Conservation (phyloP, 2,329 filamentous ascomycete genomes). For the Neonectria faginata region DNA sequence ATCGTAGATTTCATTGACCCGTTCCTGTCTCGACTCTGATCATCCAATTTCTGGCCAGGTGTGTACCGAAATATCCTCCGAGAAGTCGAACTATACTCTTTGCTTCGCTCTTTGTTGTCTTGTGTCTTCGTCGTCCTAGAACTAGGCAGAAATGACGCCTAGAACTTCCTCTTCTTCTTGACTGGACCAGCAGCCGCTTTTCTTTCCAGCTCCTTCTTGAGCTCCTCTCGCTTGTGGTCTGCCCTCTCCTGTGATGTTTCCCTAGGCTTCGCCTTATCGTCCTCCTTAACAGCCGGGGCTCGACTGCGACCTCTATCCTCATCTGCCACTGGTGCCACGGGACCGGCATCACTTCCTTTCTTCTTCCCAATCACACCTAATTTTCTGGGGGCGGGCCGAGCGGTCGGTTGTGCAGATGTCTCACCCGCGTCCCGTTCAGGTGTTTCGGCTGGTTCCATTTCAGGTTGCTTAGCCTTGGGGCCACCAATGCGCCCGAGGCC, state of each 20-base stretch:
- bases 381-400: constrained; percentile 38
- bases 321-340: constrained; percentile 19
- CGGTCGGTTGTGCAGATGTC: constrained; percentile 17
- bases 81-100: not conserved
- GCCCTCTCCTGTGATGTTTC: constrained; percentile 61
- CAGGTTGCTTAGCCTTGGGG: constrained; percentile 35
- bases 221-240: constrained; percentile 63
- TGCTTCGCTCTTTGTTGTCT: not conserved
- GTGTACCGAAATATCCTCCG: too few species aligned
- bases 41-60: not conserved
- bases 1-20: not conserved
- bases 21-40: too few species aligned
- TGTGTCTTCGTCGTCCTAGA: not conserved
- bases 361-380: constrained; percentile 53
- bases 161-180: constrained; percentile 70
- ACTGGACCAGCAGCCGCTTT: constrained; percentile 62
- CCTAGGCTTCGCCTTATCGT: constrained; percentile 49
- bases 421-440: constrained; percentile 25
- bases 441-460: constrained; percentile 18
- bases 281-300: constrained; percentile 23
- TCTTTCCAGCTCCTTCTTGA: constrained; percentile 62
- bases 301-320: constrained; percentile 41
- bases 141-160: constrained; percentile 1
- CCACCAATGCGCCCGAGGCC: constrained; percentile 57
- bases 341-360: constrained; percentile 25